phyloP scores from a whole-genome alignment of 371 early-diverging fungal genomes.

The Saksenaea oblongispora region DNA sequence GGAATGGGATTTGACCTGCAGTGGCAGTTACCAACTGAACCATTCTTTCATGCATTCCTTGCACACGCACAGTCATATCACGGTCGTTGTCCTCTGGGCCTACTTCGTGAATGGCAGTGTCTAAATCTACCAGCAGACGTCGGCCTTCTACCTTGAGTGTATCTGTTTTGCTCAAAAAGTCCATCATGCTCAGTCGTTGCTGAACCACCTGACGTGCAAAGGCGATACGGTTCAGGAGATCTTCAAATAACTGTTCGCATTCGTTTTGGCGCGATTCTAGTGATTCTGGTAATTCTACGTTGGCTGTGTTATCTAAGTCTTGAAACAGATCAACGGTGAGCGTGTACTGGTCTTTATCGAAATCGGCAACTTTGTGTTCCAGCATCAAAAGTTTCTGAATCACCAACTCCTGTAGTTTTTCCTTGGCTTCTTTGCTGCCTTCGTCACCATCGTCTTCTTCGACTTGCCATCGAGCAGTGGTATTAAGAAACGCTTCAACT shows the following conservation, averaged over 20 bases:
- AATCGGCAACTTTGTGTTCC: constrained; percentile 32
- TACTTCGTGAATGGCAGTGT: constrained; percentile 24
- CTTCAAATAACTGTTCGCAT: constrained; percentile 45
- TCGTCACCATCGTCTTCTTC: constrained; percentile 1
- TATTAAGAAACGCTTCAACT: constrained; percentile 24
- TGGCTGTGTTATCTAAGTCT: constrained; percentile 46
- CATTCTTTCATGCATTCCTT: constrained; percentile 38
- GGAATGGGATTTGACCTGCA: constrained; percentile 39
- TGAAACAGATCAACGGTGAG: constrained; percentile 43
- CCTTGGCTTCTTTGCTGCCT: constrained; percentile 12
- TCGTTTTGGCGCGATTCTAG: constrained; percentile 46
- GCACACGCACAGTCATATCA: constrained; percentile 39
- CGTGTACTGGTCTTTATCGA: constrained; percentile 44
- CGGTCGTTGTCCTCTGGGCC: constrained; percentile 36
- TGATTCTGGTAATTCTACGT: constrained; percentile 41
- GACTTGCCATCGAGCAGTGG: constrained; percentile 36
- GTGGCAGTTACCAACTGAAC: constrained; percentile 38
- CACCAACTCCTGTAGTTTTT: constrained; percentile 10
- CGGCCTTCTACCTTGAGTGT: constrained; percentile 17
- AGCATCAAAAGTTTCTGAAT: constrained; percentile 28
- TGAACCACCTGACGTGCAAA: constrained; percentile 49
- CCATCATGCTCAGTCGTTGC: constrained; percentile 41
- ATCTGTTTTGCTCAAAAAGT: constrained; percentile 34
- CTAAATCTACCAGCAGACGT: constrained; percentile 11
- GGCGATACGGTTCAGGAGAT: constrained; percentile 34